Percentiles rank a stretch among this genome's conserved stretches.
Conservation (phyloP, 768 basidiomycete genomes). For the Hydnum rufescens region DNA sequence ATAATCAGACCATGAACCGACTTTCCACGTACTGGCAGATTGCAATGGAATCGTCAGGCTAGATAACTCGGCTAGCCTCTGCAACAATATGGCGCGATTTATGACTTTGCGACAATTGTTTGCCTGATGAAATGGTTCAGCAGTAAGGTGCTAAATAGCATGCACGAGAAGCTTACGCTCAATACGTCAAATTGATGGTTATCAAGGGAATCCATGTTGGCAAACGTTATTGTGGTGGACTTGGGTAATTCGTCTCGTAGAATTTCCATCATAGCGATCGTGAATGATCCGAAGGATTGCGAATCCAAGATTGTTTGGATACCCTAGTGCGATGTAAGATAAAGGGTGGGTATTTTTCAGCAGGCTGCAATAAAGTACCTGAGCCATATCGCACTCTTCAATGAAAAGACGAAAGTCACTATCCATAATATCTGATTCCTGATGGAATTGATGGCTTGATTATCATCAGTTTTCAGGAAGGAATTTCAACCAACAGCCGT, state of each 20-base stretch:
- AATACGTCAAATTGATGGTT: too few relatives aligned
- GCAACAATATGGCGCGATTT: not conserved
- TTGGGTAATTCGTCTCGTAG: conserved; percentile 7
- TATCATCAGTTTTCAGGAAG: not conserved
- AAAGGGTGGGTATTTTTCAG: not conserved
- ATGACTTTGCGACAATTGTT: conserved; percentile 1
- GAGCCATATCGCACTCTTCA: conserved; percentile 10
- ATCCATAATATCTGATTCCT: conserved; percentile 9
- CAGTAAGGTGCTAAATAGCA: too few relatives aligned
- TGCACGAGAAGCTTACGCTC: too few relatives aligned
- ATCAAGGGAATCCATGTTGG: too few relatives aligned
- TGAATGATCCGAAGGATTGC: conserved; percentile 6
- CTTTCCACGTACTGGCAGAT: not conserved
- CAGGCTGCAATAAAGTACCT: conserved; percentile 7
- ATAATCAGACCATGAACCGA: not conserved
- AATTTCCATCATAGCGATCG: conserved; percentile 4
- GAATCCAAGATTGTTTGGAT: conserved; percentile 7
- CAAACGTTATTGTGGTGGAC: conserved; percentile 4
- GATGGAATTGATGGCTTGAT: not conserved
- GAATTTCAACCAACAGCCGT: not conserved
- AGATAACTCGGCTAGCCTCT: not conserved
- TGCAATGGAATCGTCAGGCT: conserved; percentile 1
- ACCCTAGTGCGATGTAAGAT: not conserved
- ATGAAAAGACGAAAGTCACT: conserved; percentile 8
- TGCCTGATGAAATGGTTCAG: too few relatives aligned